phyloP scores from a whole-genome alignment of 1,139 yeast species.

The Protomyces gravidus region DNA sequence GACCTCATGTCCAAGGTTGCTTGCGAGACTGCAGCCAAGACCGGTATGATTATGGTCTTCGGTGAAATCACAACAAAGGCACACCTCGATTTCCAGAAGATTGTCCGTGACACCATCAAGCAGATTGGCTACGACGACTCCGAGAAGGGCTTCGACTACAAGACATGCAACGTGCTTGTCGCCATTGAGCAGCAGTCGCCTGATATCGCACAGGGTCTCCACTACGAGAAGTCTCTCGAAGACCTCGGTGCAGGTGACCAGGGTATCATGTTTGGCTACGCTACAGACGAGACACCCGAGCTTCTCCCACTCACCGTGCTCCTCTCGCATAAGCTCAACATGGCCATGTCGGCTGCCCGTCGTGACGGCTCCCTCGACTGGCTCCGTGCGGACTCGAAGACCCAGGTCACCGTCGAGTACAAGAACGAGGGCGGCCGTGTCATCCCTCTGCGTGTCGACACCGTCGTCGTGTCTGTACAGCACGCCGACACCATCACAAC shows the following conservation, averaged over 20 bases:
- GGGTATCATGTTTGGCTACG: constrained; percentile 98
- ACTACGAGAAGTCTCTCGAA: constrained; percentile 93
- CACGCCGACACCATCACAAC: constrained; percentile 95
- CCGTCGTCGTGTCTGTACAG: constrained; percentile 95
- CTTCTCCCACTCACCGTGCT: constrained; percentile 91
- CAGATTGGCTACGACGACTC: constrained; percentile 96
- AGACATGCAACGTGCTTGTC: constrained; percentile 96
- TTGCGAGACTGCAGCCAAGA: constrained; percentile 97
- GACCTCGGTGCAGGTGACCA: constrained; percentile 99
- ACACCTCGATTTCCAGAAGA: constrained; percentile 88
- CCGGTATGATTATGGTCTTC: constrained; percentile 96
- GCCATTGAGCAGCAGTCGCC: constrained; percentile 99
- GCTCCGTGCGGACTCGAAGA: constrained; percentile 99
- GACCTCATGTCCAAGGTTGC: constrained; percentile 99
- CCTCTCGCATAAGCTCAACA: constrained; percentile 92
- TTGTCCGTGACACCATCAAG: constrained; percentile 96
- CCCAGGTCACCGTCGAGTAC: constrained; percentile 98
- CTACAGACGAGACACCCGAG: constrained; percentile 98
- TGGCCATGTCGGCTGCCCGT: constrained; percentile 95
- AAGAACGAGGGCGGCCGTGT: constrained; percentile 91
- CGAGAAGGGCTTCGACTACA: constrained; percentile 97
- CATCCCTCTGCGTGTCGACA: constrained; percentile 92
- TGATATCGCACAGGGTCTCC: constrained; percentile 98
- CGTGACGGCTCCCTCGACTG: constrained; percentile 89
- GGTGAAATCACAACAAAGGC: constrained; percentile 99